Evolutionary conservation across 176 grass and related monocot species (phyloP), one percentile per base, ranked within the genome.

Genomic region (Musa itinerans): DNA sequence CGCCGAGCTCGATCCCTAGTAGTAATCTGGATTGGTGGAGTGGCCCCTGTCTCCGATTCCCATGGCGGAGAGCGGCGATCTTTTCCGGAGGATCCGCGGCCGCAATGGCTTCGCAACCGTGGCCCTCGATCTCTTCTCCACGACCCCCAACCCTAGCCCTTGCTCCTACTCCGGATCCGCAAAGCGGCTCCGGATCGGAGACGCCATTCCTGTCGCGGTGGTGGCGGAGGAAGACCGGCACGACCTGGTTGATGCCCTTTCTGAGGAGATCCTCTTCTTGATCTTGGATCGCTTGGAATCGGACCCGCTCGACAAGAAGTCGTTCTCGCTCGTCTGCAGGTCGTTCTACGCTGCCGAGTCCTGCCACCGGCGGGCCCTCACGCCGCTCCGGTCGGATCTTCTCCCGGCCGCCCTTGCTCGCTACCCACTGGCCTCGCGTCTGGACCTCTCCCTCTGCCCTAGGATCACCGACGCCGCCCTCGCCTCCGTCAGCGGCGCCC

Each of bases 361-460:
- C 1, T 80, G 88, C 70, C 95, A 98, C 82, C 95, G 88, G 22
- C 82, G 95, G 9, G 0, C 23, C 3, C 72, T 98, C n/a, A 83
- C 87, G 22, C 88, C 95, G 20, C 83, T 93, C 23, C 95, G 90
- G 53, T 71, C 86, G 4, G 82, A 89, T 27, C 84, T 89, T 11
- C 54, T 93, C 2, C 78, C 77, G 6, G 66, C 79, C 25, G 78
- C 79, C n/a, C 84, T 98, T 1, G 78, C 78, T 0, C 86, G 90
- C 15, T 98, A 98, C 80, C 79, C 78, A 1, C 48, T 64, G 27
- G 68, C 77, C 13, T 9, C 29, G 43, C 68, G 29, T 65, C 84
- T 98, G 72, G 88, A 91, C 78, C 80, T 98, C 78, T 76, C 90
- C 53, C 86, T 93, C 78, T 98, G 95, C 76, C 78, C 90, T 2